phyloP scores from a whole-genome alignment of 371 early-diverging fungal species.

The Mucor mucedo region DNA sequence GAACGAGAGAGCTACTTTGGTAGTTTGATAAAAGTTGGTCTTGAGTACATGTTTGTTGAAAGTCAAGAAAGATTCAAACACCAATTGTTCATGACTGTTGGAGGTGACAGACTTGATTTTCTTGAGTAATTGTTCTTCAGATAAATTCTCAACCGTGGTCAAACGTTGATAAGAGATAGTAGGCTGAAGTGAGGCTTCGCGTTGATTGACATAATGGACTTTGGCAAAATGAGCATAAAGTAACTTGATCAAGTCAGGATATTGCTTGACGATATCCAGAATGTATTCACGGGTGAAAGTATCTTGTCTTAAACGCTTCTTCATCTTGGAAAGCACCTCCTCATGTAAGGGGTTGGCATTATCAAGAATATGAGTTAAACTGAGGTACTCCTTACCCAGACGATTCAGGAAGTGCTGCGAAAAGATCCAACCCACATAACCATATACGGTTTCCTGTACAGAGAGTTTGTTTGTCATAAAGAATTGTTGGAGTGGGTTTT shows the following conservation, averaged over 20 bases:
- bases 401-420: slow-evolving; percentile 98
- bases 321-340: slow-evolving; percentile 94
- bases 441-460: slow-evolving; percentile 96
- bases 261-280: slow-evolving; percentile 93
- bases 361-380: slow-evolving; percentile 83
- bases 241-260: slow-evolving; percentile 91
- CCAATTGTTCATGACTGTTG: slow-evolving; percentile 94
- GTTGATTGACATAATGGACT: slow-evolving; percentile 87
- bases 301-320: slow-evolving; percentile 95
- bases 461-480: slow-evolving; percentile 91
- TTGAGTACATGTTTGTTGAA: slow-evolving; percentile 97
- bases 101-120: slow-evolving; percentile 87
- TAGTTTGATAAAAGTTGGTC: slow-evolving; percentile 99
- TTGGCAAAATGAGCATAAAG: slow-evolving; percentile 96
- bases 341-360: slow-evolving; percentile 79
- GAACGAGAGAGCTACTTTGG: slow-evolving; percentile 98
- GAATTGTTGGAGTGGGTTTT: slow-evolving; percentile 92
- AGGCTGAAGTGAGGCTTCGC: slow-evolving; percentile 65
- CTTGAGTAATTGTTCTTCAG: slow-evolving; percentile 83
- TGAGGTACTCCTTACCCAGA: slow-evolving; percentile 90
- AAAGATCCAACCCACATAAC: slow-evolving; percentile 96
- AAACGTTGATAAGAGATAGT: slow-evolving; percentile 93
- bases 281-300: slow-evolving; percentile 98
- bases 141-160: slow-evolving; percentile 77
- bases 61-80: slow-evolving; percentile 92